A percentile compares a stretch with the other conserved stretches of the same genome.
Conservation (phyloP, 1,284 basidiomycete genomes). For the Hymenochaete sp. region DNA sequence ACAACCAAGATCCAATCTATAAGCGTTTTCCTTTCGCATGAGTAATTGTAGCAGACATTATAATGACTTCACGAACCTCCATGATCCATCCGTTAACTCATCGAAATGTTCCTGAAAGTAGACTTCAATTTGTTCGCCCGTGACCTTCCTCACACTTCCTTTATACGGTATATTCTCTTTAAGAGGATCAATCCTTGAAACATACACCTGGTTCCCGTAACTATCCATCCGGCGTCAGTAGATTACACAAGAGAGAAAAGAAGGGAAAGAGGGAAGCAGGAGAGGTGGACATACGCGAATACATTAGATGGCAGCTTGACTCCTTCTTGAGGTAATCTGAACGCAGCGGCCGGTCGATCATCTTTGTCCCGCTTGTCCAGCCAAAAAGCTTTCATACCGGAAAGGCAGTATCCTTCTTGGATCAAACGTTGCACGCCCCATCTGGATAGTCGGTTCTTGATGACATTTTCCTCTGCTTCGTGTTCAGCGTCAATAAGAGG, state of each 20-base stretch:
- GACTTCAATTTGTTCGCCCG: conserved; percentile 44
- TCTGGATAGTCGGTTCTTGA: conserved; percentile 52
- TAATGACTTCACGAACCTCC: conserved; percentile 39
- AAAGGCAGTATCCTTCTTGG: conserved; percentile 63
- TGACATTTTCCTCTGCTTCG: conserved; percentile 46
- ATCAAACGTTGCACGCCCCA: conserved; percentile 55
- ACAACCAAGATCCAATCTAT: conserved; percentile 60
- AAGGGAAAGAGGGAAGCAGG: background rate
- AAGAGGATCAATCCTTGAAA: conserved; percentile 56
- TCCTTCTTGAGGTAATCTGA: conserved; percentile 50
- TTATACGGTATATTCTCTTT: conserved; percentile 22
- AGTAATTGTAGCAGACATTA: background rate
- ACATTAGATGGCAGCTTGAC: conserved; percentile 47
- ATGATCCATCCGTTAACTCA: conserved; percentile 34
- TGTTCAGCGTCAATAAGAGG: conserved; percentile 58
- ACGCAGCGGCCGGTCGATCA: conserved; percentile 55
- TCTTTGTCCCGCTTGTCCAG: conserved; percentile 42
- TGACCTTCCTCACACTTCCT: conserved; percentile 48
- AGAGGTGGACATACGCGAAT: conserved; percentile 44
- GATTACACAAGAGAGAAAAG: conserved; percentile 3
- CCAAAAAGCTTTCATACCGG: conserved; percentile 57
- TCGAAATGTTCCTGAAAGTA: conserved; percentile 48
- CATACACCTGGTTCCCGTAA: conserved; percentile 54
- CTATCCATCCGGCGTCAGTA: no score
- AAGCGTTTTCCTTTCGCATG: background rate